Evolutionary conservation across 352 stramenopile species (phyloP), one percentile per base, ranked within the genome.

Genomic region (Globisporangium recalcitrans): DNA sequence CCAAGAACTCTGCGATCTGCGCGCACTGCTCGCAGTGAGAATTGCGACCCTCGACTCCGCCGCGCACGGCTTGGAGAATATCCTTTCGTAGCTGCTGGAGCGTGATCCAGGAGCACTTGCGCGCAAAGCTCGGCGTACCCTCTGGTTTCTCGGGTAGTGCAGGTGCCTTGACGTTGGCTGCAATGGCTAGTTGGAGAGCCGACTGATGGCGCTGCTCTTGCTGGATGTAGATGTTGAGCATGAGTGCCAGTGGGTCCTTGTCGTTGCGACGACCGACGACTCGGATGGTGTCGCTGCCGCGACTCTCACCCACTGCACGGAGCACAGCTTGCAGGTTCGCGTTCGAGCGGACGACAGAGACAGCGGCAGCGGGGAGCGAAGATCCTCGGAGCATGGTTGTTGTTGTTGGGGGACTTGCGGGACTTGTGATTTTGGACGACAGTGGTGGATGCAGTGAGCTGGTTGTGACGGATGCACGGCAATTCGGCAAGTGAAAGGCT

Each of bases 341-440:
- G 8, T 49, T 22, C 1, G 11, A 60, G 36, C 24, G 32, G 8
- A 49, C 21, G 21, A 59, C 22, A 3, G 34, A 31, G 21, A 49
- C 52, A 3, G 31, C 10, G 19, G 32, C 32, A 11, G 52, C 4
- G 14, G 34, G 13, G 32, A 48, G 22, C 13, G 52, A n/a, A 21
- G 21, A 59, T 59, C 52, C 29, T 49, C 52, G 52, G 32, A 59
- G 52, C 52, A 59, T 59, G 52, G n/a, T n/a, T n/a, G n/a, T n/a
- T n/a, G n/a, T n/a, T n/a, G n/a, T n/a, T n/a, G n/a, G n/a, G n/a
- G n/a, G n/a, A n/a, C n/a, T n/a, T n/a, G n/a, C n/a, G n/a, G n/a
- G n/a, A n/a, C n/a, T n/a, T n/a, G n/a, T n/a, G n/a, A n/a, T n/a
- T n/a, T n/a, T n/a, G n/a, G n/a, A n/a, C n/a, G n/a, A n/a, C n/a